A percentile compares a stretch with the other conserved stretches of the same genome.
These are phyloP conservation scores for Cicer yamashitae DNA, from an alignment of 306 rosid species.

Conservation along the genomic window DNA sequence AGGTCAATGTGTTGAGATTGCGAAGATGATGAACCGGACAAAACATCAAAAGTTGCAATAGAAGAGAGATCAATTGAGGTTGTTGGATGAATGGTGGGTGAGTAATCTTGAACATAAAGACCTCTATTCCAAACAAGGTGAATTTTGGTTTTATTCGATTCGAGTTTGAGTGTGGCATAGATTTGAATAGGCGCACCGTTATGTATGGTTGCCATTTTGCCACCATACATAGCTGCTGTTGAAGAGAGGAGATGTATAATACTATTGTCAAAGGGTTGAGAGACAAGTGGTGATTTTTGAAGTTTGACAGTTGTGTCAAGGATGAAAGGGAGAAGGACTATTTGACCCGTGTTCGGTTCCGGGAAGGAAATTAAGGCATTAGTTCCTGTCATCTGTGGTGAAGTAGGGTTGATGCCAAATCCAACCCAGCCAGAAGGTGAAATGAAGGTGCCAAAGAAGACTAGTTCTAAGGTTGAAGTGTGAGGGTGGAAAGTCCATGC, in stretches of 20 bases:
- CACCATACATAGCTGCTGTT: conserved; percentile 69
- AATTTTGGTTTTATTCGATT: conserved; percentile 68
- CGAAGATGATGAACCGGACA: conserved; percentile 66
- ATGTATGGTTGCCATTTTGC: conserved; percentile 77
- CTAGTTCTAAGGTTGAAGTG: conserved; percentile 75
- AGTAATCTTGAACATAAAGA: conserved; percentile 92
- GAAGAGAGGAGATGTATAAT: conserved; percentile 68
- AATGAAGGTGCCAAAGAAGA: conserved; percentile 85
- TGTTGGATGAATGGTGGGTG: conserved; percentile 95
- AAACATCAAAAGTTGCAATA: conserved; percentile 68
- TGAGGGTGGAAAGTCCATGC: conserved; percentile 92
- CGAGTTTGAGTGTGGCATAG: conserved; percentile 61
- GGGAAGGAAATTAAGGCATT: conserved; percentile 82
- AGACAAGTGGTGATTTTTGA: conserved; percentile 78
- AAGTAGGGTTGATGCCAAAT: conserved; percentile 83
- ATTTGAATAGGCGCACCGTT: conserved; percentile 81
- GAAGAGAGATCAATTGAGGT: conserved; percentile 76
- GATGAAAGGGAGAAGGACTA: conserved; percentile 73
- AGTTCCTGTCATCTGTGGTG: conserved; percentile 81
- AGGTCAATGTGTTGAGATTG: conserved; percentile 49
- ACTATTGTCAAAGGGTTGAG: conserved; percentile 70
- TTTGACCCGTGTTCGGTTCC: conserved; percentile 78
- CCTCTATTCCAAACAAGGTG: conserved; percentile 90
- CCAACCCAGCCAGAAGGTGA: conserved; percentile 99
- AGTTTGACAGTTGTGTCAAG: conserved; percentile 80